Conservation (phyloP, 768 basidiomycete species). For the Termitomyces titanicus region DNA sequence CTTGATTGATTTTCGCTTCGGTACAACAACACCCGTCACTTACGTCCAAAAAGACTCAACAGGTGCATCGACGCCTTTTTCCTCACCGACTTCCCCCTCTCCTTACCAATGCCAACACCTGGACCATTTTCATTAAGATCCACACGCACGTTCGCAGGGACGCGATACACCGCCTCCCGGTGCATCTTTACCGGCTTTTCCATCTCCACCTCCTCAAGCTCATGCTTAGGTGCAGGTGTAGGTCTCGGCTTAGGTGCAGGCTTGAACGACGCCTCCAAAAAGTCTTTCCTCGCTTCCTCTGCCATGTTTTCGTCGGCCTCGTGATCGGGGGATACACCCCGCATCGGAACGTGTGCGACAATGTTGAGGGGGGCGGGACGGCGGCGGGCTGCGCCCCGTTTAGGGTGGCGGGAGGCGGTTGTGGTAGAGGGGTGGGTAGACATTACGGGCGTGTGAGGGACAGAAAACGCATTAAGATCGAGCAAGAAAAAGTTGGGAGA, state of each 20-base stretch:
- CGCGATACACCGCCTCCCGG: not conserved
- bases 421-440: not conserved
- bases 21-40: too few relatives aligned
- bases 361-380: conserved; percentile 37
- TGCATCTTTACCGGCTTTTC: not conserved
- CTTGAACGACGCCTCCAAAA: conserved; percentile 37
- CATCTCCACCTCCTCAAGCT: not conserved
- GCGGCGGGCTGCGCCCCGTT: conserved; percentile 24
- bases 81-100: conserved; percentile 44
- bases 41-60: conserved; percentile 10
- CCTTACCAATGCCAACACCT: conserved; percentile 51
- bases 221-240: too few relatives aligned
- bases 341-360: conserved; percentile 18
- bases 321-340: conserved; percentile 9
- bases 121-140: too few relatives aligned
- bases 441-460: conserved; percentile 17
- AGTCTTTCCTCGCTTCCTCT: conserved; percentile 23
- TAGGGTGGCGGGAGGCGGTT: conserved; percentile 7
- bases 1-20: too few relatives aligned
- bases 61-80: conserved; percentile 9
- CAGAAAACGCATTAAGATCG: conserved; percentile 32
- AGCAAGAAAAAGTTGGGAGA: conserved; percentile 32
- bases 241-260: not conserved
- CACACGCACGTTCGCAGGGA: not conserved
- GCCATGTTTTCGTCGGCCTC: conserved; percentile 6